Evolutionary conservation across 1,284 basidiomycete species (phyloP).

Genomic region (Chalciporus piperatoides): DNA sequence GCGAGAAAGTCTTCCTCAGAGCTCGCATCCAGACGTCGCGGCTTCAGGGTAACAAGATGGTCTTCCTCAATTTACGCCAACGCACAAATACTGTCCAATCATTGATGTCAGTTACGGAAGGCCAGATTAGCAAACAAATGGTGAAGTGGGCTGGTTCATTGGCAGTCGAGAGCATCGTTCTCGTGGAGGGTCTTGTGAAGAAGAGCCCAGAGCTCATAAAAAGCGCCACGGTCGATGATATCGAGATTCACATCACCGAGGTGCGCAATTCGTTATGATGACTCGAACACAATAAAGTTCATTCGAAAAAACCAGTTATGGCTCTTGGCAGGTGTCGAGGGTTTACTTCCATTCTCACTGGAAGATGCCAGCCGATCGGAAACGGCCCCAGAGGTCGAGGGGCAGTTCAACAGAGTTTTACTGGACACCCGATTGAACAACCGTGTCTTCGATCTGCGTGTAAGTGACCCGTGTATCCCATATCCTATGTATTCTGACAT

Average conservation of each 20-base stretch:
- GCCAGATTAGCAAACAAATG: conserved; percentile 96
- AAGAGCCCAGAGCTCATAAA: conserved; percentile 88
- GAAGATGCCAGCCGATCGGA: conserved; percentile 92
- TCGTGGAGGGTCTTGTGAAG: conserved; percentile 81
- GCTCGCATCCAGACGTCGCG: conserved; percentile 92
- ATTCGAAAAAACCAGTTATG: conserved; percentile 58
- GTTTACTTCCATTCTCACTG: conserved; percentile 83
- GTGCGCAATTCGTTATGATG: conserved; percentile 36
- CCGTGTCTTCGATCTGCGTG: conserved; percentile 91
- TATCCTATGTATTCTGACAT: conserved; percentile 9
- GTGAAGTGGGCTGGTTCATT: conserved; percentile 86
- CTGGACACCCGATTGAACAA: conserved; percentile 95
- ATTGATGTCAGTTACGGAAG: conserved; percentile 72
- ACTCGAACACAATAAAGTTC: not conserved
- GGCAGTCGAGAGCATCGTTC: conserved; percentile 86
- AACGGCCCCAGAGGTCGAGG: conserved; percentile 67
- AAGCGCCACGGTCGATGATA: conserved; percentile 84
- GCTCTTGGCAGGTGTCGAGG: conserved; percentile 77
- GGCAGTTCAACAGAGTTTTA: conserved; percentile 70
- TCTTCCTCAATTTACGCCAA: conserved; percentile 92
- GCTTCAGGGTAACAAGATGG: conserved; percentile 91
- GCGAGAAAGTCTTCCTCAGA: conserved; percentile 81
- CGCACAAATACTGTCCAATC: conserved; percentile 89
- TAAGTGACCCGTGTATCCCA: conserved; percentile 35
- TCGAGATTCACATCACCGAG: conserved; percentile 85